These are phyloP conservation scores for Polymyxa betae DNA, from an alignment of 208 protist genomes.

Conservation along the genomic window DNA sequence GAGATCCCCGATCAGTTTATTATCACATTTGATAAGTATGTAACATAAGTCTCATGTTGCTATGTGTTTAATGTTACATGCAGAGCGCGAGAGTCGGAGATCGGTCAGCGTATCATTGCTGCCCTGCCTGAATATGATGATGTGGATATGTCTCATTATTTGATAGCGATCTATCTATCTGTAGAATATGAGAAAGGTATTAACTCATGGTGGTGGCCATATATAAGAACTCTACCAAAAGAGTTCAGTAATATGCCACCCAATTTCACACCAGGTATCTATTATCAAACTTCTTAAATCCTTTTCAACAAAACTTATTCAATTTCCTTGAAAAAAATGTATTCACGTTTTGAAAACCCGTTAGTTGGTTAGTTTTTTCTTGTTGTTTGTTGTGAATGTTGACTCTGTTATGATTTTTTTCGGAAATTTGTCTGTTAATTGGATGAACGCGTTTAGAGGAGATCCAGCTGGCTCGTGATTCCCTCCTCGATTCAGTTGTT, in stretches of 20 bases:
- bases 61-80: not conserved
- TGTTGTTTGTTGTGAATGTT: too few species aligned
- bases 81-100: not conserved
- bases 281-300: not conserved
- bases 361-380: too few species aligned
- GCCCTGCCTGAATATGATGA: not conserved
- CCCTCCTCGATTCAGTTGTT: not conserved
- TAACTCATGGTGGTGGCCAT: not conserved
- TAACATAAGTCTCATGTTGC: not conserved
- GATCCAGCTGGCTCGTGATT: not conserved
- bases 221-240: not conserved
- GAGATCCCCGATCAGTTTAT: not conserved
- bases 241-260: not conserved
- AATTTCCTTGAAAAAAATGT: too few species aligned
- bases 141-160: not conserved
- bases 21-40: not conserved
- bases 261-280: not conserved
- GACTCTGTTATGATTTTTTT: too few species aligned
- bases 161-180: not conserved
- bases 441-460: not conserved
- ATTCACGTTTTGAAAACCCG: too few species aligned
- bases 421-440: too few species aligned
- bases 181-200: not conserved
- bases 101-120: not conserved
- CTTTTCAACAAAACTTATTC: not conserved